A percentile compares a stretch with the other conserved stretches of the same genome.
phyloP scores from a whole-genome alignment of 2,329 filamentous ascomycete genomes.

The Uncinocarpus reesii region DNA sequence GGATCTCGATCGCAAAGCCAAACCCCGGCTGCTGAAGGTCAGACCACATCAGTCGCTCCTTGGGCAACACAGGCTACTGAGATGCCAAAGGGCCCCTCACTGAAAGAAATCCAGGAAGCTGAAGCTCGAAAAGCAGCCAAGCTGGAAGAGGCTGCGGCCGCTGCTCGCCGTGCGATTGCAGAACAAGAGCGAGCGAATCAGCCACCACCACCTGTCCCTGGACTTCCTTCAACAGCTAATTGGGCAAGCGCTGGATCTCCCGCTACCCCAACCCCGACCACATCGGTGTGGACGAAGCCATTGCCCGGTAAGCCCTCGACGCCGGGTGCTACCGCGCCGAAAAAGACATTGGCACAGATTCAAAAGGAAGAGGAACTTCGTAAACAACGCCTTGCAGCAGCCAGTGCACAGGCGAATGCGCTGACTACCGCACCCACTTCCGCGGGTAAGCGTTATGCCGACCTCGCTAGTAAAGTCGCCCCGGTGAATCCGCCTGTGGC shows the following conservation, averaged over 20 bases:
- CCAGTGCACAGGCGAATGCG: slow-evolving; percentile 40
- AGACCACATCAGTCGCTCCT: slow-evolving; percentile 68
- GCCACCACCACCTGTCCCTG: slow-evolving; percentile 58
- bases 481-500: slow-evolving; percentile 34
- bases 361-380: slow-evolving; percentile 89
- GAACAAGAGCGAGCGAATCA: slow-evolving; percentile 67
- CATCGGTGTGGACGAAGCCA: slow-evolving; percentile 45
- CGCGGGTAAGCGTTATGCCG: slow-evolving; percentile 79
- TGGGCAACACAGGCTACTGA: slow-evolving; percentile 81
- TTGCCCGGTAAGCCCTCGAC: slow-evolving; percentile 29
- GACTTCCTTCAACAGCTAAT: slow-evolving; percentile 76
- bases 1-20: slow-evolving; percentile 64
- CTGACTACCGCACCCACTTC: slow-evolving; percentile 36
- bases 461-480: slow-evolving; percentile 71
- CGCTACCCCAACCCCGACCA: slow-evolving; percentile 44
- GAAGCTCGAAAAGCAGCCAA: slow-evolving; percentile 90
- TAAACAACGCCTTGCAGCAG: slow-evolving; percentile 60
- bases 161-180: slow-evolving; percentile 62
- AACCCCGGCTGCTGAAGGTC: slow-evolving; percentile 54
- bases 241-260: slow-evolving; percentile 73
- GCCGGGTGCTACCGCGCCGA: slow-evolving; percentile 40
- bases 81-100: slow-evolving; percentile 69
- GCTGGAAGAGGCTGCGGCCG: slow-evolving; percentile 68
- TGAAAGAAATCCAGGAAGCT: slow-evolving; percentile 93
- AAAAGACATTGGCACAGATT: slow-evolving; percentile 92